Evolutionary conservation across 2,329 filamentous ascomycete species (phyloP), one percentile per base, ranked within the genome.

Genomic region (Alternaria arborescens): DNA sequence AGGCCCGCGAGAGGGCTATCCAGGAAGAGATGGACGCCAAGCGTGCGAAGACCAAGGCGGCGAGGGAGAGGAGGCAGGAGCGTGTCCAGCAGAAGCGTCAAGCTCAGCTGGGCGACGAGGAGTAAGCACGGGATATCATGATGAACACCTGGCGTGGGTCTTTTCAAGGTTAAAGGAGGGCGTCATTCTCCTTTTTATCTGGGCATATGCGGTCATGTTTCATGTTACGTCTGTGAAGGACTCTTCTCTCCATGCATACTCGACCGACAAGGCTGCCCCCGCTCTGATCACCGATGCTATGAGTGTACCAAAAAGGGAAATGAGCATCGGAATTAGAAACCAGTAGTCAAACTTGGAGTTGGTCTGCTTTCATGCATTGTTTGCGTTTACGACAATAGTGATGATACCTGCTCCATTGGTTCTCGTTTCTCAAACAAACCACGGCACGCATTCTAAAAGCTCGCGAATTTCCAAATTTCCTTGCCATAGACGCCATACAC

Each of bases 11-110:
- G 91, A 89, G 89, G 85, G 85, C 89, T 80, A 89, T 99, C 84
- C 94, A 97, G 91, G 94, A 98, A 83, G 94, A 98, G 88, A 99
- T 99, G 95, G 95, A 98, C 83, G 93, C 92, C 88, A 98, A 97
- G 91, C 93, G 95, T 87, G 93, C 93, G 83, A 97, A 97, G 93
- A 98, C 93, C 90, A 98, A 97, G 94, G 95, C 95, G 81, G 95
- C 95, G 79, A 93, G 95, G 86, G 95, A 98, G 91, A 91, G 95
- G 88, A 95, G 95, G 90, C 85, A 90, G 85, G 93, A 97, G 88
- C 92, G 96, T 85, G 88, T 91, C 82, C 83, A 86, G 81, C 90
- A 91, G 83, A 99, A 99, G 94, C 89, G 93, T 83, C 90, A 88
- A 80, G 93, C 92, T 80, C 82, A 96, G 82, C 81, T 91, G 79